These are phyloP conservation scores for Saxophila tyrrhenica DNA, from an alignment of 495 filamentous ascomycete genomes.

Conservation along the genomic window DNA sequence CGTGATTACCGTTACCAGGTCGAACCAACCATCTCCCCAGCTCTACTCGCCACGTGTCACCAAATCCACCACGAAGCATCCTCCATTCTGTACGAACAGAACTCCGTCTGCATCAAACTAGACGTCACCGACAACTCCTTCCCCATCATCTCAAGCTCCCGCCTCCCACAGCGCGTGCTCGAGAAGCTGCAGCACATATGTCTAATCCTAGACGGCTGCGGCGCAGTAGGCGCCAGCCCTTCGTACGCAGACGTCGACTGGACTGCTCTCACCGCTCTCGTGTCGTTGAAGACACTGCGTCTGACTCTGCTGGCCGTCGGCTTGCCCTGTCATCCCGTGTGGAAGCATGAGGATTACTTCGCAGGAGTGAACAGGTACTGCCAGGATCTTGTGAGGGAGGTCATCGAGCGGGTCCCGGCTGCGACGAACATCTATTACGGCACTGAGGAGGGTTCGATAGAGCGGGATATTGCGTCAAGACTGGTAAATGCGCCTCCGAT, in stretches of 20 bases:
- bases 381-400: not conserved
- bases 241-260: conserved; percentile 12
- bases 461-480: not conserved
- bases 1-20: not conserved
- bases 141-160: conserved; percentile 7
- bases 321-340: not conserved
- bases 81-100: conserved; percentile 5
- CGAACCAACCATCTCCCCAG: conserved; percentile 1
- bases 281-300: conserved; percentile 4
- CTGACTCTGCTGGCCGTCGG: conserved; percentile 2
- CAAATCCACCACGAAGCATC: conserved; percentile 13
- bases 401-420: not conserved
- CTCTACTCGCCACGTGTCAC: conserved; percentile 6
- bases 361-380: not conserved
- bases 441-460: not conserved
- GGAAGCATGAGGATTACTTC: not conserved
- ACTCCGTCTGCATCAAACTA: conserved; percentile 12
- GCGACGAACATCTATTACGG: not conserved
- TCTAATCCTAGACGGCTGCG: conserved; percentile 12
- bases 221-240: conserved; percentile 5
- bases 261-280: conserved; percentile 4
- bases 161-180: conserved; percentile 11
- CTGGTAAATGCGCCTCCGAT: not conserved
- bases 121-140: conserved; percentile 12
- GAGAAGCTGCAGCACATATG: conserved; percentile 9